Base-by-base conservation (phyloP, 495 filamentous ascomycete genomes). In the Aspergillus steynii region DNA sequence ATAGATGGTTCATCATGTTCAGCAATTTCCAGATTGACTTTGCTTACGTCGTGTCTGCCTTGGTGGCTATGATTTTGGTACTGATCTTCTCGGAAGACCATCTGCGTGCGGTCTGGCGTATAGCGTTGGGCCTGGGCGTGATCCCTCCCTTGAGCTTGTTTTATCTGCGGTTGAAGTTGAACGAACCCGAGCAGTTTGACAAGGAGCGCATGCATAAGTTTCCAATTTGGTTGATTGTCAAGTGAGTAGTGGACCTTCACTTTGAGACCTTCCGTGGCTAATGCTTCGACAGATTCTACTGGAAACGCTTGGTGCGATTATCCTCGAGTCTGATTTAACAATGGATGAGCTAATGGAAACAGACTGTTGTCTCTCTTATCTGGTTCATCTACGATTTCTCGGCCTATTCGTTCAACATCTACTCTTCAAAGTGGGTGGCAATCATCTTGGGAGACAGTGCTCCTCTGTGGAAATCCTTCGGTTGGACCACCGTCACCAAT, bases 311-410 rank as follows among this genome's bases (percentile, higher is more conserved):
- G 70, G 74, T 80, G 68, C 50, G 65, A 50, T 28, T 46, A 5
- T 20, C 9, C 34, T 50, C 4, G 26, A 4, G 20, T 15, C 10
- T 26, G 15, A 34, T 5, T 62, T 10, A 5, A 15, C 20, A 5
- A 78, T 71, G 49, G 28, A 56, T 34, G 85, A 5, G 80, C 71
- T 92, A 90, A 78, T 82, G 82, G 70, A 71, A 57, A n/a, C 74
- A 96, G 52, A 62, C 83, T 4, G 74, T 90, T 14, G 89, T 96
- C 50, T 88, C 84, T 57, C 61, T 89, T 28, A 92, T 97, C 71
- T 97, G 93, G 93, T 96, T 96, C 74, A 83, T 96, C 65, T 97
- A 96, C 69, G 90, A 97, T 76, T 94, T 94, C 66, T 88, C 85
- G 0, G 74, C 86, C 26, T 96, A 95, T 71, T 86, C 87, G 12